Conservation (phyloP, 768 basidiomycete genomes). For the Lactifluus subvellereus region DNA sequence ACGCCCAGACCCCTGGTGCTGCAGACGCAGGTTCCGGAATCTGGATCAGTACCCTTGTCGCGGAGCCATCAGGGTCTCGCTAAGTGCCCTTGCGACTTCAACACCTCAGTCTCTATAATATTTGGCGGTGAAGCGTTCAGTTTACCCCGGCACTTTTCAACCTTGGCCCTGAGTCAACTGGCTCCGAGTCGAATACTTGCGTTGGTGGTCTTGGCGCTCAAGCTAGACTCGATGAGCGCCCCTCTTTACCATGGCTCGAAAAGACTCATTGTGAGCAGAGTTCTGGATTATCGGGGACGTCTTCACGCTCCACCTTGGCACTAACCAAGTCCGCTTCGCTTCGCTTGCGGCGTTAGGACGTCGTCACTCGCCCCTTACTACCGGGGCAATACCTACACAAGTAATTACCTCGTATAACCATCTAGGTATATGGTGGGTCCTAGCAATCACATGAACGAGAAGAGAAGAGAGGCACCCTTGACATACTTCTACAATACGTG, state of each 20-base stretch:
- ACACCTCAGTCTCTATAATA: neutral
- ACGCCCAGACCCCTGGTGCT: neutral
- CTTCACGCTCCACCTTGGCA: neutral
- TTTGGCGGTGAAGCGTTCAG: neutral
- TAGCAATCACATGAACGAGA: neutral
- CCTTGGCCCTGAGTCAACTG: neutral
- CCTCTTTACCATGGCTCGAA: neutral
- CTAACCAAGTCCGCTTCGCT: neutral
- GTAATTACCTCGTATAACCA: too few species aligned
- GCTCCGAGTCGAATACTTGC: neutral
- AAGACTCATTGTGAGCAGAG: neutral
- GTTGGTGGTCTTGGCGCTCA: neutral
- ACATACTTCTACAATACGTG: too few species aligned
- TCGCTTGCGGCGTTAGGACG: neutral
- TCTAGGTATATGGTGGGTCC: neutral
- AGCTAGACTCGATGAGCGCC: neutral
- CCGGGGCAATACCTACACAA: too few species aligned
- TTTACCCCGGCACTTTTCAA: neutral
- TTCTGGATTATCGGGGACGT: neutral
- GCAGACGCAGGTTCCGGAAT: neutral
- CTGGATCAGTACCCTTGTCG: neutral
- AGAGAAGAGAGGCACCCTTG: too few species aligned
- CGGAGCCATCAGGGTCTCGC: neutral
- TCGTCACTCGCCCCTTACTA: neutral
- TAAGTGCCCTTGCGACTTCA: neutral